Evolutionary conservation across 1,284 basidiomycete species (phyloP).

Genomic region (Athelia sp.): DNA sequence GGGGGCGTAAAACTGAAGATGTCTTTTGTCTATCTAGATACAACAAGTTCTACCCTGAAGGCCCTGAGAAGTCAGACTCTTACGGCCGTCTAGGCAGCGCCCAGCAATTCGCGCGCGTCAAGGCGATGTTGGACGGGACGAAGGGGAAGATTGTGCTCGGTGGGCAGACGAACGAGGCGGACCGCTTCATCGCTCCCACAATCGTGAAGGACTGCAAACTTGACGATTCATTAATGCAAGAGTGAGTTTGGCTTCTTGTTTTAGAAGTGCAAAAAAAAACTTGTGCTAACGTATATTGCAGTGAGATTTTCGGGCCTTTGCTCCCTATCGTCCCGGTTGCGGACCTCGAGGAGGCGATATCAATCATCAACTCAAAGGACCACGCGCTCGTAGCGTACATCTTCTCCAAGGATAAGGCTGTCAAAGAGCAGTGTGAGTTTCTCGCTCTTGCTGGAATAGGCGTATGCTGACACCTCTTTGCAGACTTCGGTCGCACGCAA

Average conservation of each 20-base stretch:
- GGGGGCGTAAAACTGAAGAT: conserved; percentile 38
- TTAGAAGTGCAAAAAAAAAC: background rate
- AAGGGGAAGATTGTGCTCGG: conserved; percentile 71
- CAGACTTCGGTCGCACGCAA: conserved; percentile 35
- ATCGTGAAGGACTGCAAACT: conserved; percentile 56
- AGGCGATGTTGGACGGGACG: conserved; percentile 58
- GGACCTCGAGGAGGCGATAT: conserved; percentile 43
- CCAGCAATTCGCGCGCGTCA: conserved; percentile 59
- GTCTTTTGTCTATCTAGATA: no score
- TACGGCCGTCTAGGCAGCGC: conserved; percentile 46
- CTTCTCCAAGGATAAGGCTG: conserved; percentile 35
- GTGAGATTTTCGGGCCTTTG: conserved; percentile 33
- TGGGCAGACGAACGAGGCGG: conserved; percentile 57
- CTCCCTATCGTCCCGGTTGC: conserved; percentile 52
- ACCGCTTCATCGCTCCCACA: conserved; percentile 64
- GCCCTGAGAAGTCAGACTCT: conserved; percentile 38
- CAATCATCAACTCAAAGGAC: conserved; percentile 38
- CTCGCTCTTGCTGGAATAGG: background rate
- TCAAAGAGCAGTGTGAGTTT: conserved; percentile 33
- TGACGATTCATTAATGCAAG: conserved; percentile 72
- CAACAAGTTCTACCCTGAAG: conserved; percentile 49
- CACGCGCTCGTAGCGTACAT: conserved; percentile 50
- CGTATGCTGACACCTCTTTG: background rate
- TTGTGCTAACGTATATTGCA: conserved; percentile 7
- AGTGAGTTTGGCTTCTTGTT: conserved; percentile 39